Evolutionary conservation across 2,329 filamentous ascomycete genomes (phyloP).

Genomic region (Huntiella moniliformis): DNA sequence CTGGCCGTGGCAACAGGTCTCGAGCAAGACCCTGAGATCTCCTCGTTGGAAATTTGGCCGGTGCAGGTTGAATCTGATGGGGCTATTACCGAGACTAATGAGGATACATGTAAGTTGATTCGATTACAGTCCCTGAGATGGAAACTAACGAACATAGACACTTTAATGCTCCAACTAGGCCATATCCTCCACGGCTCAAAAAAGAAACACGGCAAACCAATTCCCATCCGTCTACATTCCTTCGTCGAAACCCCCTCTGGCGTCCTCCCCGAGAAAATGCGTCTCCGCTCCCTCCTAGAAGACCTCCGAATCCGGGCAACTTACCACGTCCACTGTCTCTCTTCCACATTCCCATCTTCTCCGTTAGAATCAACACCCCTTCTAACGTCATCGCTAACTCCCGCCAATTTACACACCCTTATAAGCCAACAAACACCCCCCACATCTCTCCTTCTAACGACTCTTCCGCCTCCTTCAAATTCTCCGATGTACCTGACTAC

Average conservation of each 20-base stretch:
- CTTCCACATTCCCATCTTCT: constrained; percentile 23
- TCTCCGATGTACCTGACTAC: too few species aligned
- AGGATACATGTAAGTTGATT: constrained; percentile 55
- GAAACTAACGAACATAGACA: constrained; percentile 24
- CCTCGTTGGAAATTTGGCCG: constrained; percentile 67
- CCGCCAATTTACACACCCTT: too few species aligned
- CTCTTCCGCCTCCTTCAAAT: too few species aligned
- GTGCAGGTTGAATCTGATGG: constrained; percentile 77
- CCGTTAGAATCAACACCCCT: too few species aligned
- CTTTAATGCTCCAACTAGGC: constrained; percentile 69
- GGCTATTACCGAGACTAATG: constrained; percentile 60
- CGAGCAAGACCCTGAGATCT: constrained; percentile 35
- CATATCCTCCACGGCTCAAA: constrained; percentile 63
- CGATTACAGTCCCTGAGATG: background rate
- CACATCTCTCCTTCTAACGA: too few species aligned
- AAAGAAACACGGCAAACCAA: constrained; percentile 57
- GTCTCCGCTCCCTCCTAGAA: constrained; percentile 55
- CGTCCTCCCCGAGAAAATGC: constrained; percentile 55
- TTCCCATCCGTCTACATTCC: constrained; percentile 56
- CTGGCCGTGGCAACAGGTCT: constrained; percentile 52
- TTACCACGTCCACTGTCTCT: constrained; percentile 65
- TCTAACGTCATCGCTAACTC: too few species aligned
- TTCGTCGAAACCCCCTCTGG: constrained; percentile 83
- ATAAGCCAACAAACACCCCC: too few species aligned
- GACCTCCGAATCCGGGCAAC: constrained; percentile 68